A percentile compares a stretch with the other conserved stretches of the same genome.
Conservation (phyloP, 768 basidiomycete species). For the Boletus sp. region DNA sequence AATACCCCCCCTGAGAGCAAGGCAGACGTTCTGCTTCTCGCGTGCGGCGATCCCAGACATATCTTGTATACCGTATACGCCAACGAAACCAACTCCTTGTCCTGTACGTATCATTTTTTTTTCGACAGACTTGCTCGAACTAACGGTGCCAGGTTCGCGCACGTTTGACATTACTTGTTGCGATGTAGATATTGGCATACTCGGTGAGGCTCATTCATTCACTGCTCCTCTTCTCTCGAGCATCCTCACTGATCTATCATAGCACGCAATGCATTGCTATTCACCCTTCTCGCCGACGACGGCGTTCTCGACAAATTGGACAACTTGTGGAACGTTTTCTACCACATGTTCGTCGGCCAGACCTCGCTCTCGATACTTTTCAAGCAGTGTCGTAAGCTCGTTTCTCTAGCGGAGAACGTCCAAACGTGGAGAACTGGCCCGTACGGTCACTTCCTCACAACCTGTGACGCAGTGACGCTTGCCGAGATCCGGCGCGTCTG, state of each 20-base stretch:
- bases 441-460: conserved; percentile 23
- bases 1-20: conserved; percentile 43
- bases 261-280: conserved; percentile 30
- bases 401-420: conserved; percentile 12
- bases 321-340: conserved; percentile 27
- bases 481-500: conserved; percentile 19
- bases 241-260: background rate
- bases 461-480: conserved; percentile 23
- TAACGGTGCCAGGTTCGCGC: conserved; percentile 14
- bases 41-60: conserved; percentile 54
- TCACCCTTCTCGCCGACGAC: conserved; percentile 26
- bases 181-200: conserved; percentile 27
- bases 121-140: background rate
- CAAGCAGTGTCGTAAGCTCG: conserved; percentile 28
- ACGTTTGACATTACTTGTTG: conserved; percentile 30
- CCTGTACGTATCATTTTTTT: conserved; percentile 3
- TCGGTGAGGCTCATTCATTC: conserved; percentile 15
- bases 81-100: conserved; percentile 7
- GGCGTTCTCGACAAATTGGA: conserved; percentile 8
- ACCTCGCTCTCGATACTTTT: conserved; percentile 16
- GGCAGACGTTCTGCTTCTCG: conserved; percentile 44
- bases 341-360: conserved; percentile 24
- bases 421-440: conserved; percentile 26
- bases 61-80: conserved; percentile 47
- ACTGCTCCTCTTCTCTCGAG: background rate